Evolutionary conservation across 1,284 basidiomycete species (phyloP), one percentile per base, ranked within the genome.

Genomic region (Apiotrichum brassicae): DNA sequence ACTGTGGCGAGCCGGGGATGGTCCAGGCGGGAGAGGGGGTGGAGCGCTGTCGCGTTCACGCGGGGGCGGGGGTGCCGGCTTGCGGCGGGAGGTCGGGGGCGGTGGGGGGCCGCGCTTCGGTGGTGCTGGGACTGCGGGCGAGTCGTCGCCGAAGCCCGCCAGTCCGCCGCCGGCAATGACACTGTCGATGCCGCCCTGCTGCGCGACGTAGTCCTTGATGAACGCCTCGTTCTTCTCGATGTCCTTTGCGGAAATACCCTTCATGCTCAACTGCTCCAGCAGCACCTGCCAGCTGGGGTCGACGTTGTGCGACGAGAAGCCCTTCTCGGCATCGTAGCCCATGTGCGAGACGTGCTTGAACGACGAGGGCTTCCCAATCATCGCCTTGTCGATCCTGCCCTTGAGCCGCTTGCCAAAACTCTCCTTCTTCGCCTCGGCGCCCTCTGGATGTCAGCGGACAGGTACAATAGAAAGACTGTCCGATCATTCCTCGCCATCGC

Each of bases 311-410:
- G 86, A 86, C 0, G 84, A 85, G 71, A 92, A 97, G 5, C 92
- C 92, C 34, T 83, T 81, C 60, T 94, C 83, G 0, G 81, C 71
- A 60, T 94, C 87, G 70, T 87, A 97, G 22, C 92, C 92, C 87
- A 98, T 95, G 68, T 97, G 93, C 0, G 87, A 90, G 38, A 95
- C 80, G 66, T 97, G 93, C 58, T 83, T 80, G 77, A 97, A 97
- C 4, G 86, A 86, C 71, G 53, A 32, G 6, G 93, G 92, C 0
- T 79, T 86, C 12, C 88, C 90, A 48, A 97, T 97, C 78, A 87
- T 81, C 1, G 87, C 86, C 73, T 95, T 95, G 75, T 92, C 84
- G 54, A 94, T 85, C 69, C 83, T 85, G 42, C 79, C 78, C 58
- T 78, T 79, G 65, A 78, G 79, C 72, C 81, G 82, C 75, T 83